Conservation (phyloP, 108 stramenopile species). For the Skeletonema potamos region DNA sequence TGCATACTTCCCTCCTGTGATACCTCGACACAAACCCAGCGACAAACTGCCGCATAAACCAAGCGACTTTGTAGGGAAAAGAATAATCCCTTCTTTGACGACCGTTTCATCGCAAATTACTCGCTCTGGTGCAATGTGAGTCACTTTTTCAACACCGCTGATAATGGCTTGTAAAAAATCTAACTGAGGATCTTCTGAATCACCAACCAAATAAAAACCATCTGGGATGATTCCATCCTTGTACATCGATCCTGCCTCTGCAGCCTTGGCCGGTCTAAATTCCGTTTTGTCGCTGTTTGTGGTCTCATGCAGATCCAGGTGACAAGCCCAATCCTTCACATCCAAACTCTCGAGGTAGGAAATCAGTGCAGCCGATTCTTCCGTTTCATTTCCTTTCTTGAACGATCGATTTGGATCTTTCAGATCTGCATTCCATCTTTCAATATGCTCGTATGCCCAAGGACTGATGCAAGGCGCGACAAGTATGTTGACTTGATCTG, state of each 20-base stretch:
- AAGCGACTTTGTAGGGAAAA: constrained; percentile 1
- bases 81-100: constrained; percentile 22
- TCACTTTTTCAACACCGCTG: constrained; percentile 32
- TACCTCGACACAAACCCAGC: background rate
- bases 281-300: constrained; percentile 76
- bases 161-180: constrained; percentile 40
- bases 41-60: constrained; percentile 3
- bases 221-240: constrained; percentile 50
- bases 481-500: constrained; percentile 47
- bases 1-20: constrained; percentile 2
- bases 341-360: constrained; percentile 21
- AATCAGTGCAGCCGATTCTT: constrained; percentile 56
- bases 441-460: constrained; percentile 69
- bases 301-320: constrained; percentile 83
- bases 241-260: constrained; percentile 45
- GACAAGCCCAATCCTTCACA: constrained; percentile 38
- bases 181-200: constrained; percentile 5
- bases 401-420: constrained; percentile 62
- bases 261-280: constrained; percentile 67
- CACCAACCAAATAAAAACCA: constrained; percentile 57
- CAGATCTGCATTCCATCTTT: constrained; percentile 60
- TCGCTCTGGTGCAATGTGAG: constrained; percentile 44
- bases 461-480: constrained; percentile 67
- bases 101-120: constrained; percentile 21
- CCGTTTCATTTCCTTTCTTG: constrained; percentile 37